Conservation (phyloP, 345 rosid genomes). For the Diplotaxis tenuifolia region DNA sequence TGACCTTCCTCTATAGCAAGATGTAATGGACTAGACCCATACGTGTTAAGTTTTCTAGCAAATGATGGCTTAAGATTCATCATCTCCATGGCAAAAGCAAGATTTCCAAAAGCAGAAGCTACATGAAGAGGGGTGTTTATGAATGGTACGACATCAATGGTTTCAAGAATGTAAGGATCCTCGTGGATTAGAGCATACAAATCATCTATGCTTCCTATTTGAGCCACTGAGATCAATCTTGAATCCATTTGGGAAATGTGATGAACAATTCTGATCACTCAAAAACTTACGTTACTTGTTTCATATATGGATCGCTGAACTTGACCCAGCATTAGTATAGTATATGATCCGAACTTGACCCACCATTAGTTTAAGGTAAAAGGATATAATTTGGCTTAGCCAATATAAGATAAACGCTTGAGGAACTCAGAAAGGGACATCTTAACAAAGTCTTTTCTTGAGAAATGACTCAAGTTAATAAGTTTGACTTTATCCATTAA, state of each 20-base stretch:
- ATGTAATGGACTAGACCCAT: slow-evolving; percentile 36
- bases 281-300: not conserved
- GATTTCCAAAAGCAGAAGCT: slow-evolving; percentile 32
- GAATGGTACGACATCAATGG: slow-evolving; percentile 30
- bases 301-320: not conserved
- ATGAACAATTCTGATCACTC: not conserved
- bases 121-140: slow-evolving; percentile 40
- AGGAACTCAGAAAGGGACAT: not conserved
- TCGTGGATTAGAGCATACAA: slow-evolving; percentile 27
- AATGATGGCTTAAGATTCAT: slow-evolving; percentile 41
- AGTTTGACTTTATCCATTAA: not conserved
- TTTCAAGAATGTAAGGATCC: slow-evolving; percentile 9
- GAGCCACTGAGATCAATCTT: slow-evolving; percentile 5
- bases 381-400: not conserved
- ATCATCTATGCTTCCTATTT: slow-evolving; percentile 19
- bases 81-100: slow-evolving; percentile 34
- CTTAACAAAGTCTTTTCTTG: not conserved
- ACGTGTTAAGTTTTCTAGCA: slow-evolving; percentile 30
- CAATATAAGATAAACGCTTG: not conserved
- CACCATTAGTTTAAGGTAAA: not conserved
- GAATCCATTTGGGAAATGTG: slow-evolving; percentile 11
- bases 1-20: slow-evolving; percentile 19
- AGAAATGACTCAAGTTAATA: not conserved
- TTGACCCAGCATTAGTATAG: not conserved
- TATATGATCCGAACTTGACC: not conserved